Evolutionary conservation across 1,139 yeast species (phyloP).

Genomic region (Suhomyces terraborum): DNA sequence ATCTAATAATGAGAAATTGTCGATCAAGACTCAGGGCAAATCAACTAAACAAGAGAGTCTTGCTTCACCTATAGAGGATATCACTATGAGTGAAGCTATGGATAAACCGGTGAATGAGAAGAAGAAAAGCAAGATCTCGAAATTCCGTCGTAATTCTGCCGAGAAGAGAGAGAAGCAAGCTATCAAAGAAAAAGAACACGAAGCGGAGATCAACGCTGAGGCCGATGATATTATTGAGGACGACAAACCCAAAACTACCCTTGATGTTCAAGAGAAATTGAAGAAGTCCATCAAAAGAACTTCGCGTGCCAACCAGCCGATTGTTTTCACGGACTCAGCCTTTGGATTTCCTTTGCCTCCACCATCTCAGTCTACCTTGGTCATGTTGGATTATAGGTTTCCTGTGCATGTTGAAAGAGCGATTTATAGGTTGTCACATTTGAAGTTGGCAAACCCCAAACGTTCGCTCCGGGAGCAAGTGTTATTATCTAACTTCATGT

Average conservation of each 20-base stretch:
- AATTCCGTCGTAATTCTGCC: constrained; percentile 5
- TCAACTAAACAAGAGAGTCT: constrained; percentile 4
- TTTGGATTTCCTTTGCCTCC: constrained; percentile 87
- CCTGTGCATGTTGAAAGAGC: constrained; percentile 97
- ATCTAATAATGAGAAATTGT: constrained; percentile 3
- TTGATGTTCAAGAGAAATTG: constrained; percentile 49
- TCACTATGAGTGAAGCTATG: constrained; percentile 11
- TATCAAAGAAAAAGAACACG: constrained; percentile 13
- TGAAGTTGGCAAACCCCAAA: constrained; percentile 91
- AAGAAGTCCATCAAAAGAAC: constrained; percentile 47
- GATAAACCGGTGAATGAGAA: constrained; percentile 10
- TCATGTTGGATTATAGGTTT: constrained; percentile 81
- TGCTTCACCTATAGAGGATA: constrained; percentile 14
- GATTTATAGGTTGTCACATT: constrained; percentile 85
- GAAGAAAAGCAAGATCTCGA: constrained; percentile 14
- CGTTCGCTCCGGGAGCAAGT: constrained; percentile 92
- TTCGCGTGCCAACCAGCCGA: constrained; percentile 64
- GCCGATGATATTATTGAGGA: constrained; percentile 9
- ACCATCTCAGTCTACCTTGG: constrained; percentile 68
- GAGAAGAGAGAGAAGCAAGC: constrained; percentile 10
- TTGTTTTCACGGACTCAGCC: constrained; percentile 77
- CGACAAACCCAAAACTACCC: constrained; percentile 38
- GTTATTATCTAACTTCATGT: constrained; percentile 91
- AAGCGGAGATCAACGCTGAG: constrained; percentile 11
- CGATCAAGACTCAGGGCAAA: constrained; percentile 4